phyloP scores from a whole-genome alignment of 2,329 filamentous ascomycete genomes.

The Fusarium heterosporum region DNA sequence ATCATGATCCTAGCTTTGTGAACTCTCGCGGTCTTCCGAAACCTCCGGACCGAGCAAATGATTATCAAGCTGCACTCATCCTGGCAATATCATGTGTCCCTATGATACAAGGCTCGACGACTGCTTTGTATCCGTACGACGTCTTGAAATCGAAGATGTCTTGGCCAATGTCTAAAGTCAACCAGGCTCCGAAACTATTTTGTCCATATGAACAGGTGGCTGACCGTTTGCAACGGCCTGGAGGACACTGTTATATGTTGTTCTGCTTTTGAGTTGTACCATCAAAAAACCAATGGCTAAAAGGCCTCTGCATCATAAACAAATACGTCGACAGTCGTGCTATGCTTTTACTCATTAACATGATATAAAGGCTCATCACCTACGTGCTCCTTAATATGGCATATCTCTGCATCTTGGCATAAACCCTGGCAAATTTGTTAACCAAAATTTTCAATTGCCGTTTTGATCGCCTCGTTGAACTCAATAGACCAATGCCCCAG shows the following conservation, averaged over 20 bases:
- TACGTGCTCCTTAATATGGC: not conserved
- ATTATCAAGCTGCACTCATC: slow-evolving; percentile 11
- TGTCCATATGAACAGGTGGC: not conserved
- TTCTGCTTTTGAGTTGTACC: not conserved
- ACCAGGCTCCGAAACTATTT: no score
- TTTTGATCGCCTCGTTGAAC: not conserved
- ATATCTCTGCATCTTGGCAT: slow-evolving; percentile 24
- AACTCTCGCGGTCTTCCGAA: slow-evolving; percentile 26
- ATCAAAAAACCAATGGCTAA: not conserved
- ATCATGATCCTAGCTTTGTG: slow-evolving; percentile 25
- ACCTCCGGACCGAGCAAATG: slow-evolving; percentile 31
- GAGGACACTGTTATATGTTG: not conserved
- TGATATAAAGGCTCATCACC: not conserved
- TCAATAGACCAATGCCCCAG: not conserved
- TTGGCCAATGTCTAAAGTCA: no score
- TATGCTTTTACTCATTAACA: slow-evolving; percentile 8
- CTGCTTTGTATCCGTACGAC: not conserved
- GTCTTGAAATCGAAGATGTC: no score
- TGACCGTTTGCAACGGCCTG: not conserved
- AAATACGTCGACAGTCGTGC: not conserved
- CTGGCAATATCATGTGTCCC: slow-evolving; percentile 15
- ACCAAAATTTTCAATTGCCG: slow-evolving; percentile 9
- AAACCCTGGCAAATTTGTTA: not conserved
- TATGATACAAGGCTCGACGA: slow-evolving; percentile 11
- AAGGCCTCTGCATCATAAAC: not conserved